Evolutionary conservation across 768 basidiomycete species (phyloP).

Genomic region (Lactarius psammicola): DNA sequence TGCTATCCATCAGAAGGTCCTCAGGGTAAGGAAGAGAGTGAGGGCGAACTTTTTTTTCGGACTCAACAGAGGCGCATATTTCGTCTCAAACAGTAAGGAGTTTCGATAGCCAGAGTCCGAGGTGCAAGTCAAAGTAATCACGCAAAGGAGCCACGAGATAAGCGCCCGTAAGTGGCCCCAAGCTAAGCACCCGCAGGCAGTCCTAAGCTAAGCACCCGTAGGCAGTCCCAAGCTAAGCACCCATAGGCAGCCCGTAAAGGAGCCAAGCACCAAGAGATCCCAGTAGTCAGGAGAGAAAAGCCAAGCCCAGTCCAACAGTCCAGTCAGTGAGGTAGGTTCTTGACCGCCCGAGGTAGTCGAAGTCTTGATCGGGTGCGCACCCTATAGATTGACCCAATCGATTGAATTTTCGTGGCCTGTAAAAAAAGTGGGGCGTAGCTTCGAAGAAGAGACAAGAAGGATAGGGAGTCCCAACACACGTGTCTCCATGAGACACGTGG

Average conservation of each 20-base stretch:
- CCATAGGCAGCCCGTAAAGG: not conserved
- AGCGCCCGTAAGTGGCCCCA: not conserved
- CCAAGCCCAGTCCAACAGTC: not conserved
- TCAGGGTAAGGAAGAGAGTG: too few relatives aligned
- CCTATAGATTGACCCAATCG: not conserved
- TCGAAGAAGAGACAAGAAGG: not conserved
- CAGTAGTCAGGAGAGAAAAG: not conserved
- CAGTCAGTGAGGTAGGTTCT: not conserved
- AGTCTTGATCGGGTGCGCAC: constrained; percentile 15
- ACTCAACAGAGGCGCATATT: not conserved
- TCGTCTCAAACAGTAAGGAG: not conserved
- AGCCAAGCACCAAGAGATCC: not conserved
- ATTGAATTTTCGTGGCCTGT: not conserved
- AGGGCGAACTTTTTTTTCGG: constrained; percentile 1
- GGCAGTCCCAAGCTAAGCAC: not conserved
- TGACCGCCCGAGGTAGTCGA: not conserved
- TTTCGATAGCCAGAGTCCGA: not conserved
- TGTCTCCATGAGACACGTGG: not conserved
- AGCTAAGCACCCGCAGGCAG: constrained; percentile 3
- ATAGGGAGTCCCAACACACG: not conserved
- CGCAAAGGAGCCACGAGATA: not conserved
- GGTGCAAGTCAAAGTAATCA: not conserved
- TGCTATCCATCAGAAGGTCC: not conserved
- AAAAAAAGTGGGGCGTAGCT: not conserved
- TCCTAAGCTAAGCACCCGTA: not conserved